Percentiles rank a stretch among this genome's conserved stretches.
Conservation (phyloP, 2,329 filamentous ascomycete species). For the Didymosphaeria variabile region DNA sequence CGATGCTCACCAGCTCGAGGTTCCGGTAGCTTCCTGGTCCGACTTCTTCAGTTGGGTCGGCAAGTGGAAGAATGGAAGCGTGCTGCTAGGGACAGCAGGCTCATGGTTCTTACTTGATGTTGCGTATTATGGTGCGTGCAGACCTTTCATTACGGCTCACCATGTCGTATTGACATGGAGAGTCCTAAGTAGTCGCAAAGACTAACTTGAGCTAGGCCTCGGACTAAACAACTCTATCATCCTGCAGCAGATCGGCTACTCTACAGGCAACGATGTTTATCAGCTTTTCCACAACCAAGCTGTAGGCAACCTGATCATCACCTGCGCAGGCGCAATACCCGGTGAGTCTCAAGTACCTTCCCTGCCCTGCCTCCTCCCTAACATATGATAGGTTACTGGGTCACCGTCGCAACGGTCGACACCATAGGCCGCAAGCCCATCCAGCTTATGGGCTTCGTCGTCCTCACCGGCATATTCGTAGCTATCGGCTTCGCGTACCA, state of each 20-base stretch:
- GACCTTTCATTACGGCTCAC: too few relatives aligned
- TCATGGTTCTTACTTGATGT: slow-evolving; percentile 83
- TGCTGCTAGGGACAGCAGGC: slow-evolving; percentile 77
- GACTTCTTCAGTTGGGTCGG: slow-evolving; percentile 76
- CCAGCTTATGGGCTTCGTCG: slow-evolving; percentile 65
- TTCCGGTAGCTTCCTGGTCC: slow-evolving; percentile 72
- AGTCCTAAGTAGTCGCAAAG: not conserved
- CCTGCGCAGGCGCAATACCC: slow-evolving; percentile 79
- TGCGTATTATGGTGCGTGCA: slow-evolving; percentile 51
- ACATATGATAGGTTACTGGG: slow-evolving; percentile 70
- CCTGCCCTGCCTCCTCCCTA: not conserved
- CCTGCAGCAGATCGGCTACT: slow-evolving; percentile 75
- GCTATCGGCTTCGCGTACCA: slow-evolving; percentile 61
- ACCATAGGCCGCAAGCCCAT: slow-evolving; percentile 80
- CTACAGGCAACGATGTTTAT: slow-evolving; percentile 70
- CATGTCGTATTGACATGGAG: not conserved
- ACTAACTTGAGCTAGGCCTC: slow-evolving; percentile 48
- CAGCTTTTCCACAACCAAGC: slow-evolving; percentile 76
- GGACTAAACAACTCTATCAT: slow-evolving; percentile 81
- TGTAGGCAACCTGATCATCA: slow-evolving; percentile 79
- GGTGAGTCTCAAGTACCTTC: slow-evolving; percentile 42
- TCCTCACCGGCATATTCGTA: slow-evolving; percentile 59
- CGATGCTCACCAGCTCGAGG: slow-evolving; percentile 62
- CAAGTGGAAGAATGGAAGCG: slow-evolving; percentile 73
- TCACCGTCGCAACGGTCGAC: slow-evolving; percentile 77